Conservation (phyloP, 495 filamentous ascomycete species). For the Talaromyces borbonicus region DNA sequence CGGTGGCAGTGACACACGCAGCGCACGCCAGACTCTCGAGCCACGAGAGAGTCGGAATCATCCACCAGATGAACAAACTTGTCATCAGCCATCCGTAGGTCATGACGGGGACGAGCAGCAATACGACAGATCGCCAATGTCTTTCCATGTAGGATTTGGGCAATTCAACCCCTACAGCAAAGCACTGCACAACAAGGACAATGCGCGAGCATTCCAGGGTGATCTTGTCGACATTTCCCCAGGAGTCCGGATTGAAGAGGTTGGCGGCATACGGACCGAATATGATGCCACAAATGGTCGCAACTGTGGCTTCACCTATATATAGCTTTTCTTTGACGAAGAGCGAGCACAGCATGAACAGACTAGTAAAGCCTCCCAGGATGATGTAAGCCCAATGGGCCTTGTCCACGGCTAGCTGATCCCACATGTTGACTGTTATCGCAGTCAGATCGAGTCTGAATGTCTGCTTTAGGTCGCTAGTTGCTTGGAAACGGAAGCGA, state of each 20-base stretch:
- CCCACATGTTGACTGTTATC: slow-evolving; percentile 55
- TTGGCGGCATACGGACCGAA: slow-evolving; percentile 94
- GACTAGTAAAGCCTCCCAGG: slow-evolving; percentile 89
- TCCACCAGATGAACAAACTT: slow-evolving; percentile 94
- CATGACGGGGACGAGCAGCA: slow-evolving; percentile 93
- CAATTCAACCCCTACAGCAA: slow-evolving; percentile 97
- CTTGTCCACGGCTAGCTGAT: slow-evolving; percentile 84
- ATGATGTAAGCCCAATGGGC: slow-evolving; percentile 98
- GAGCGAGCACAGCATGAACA: slow-evolving; percentile 97
- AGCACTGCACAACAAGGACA: slow-evolving; percentile 97
- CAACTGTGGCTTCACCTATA: slow-evolving; percentile 96
- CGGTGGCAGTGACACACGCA: slow-evolving; percentile 94
- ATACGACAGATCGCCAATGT: slow-evolving; percentile 88
- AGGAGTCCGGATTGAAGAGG: slow-evolving; percentile 72
- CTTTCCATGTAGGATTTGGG: slow-evolving; percentile 96
- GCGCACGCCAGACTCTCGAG: slow-evolving; percentile 78
- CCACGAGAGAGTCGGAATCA: slow-evolving; percentile 75
- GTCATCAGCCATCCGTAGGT: slow-evolving; percentile 93
- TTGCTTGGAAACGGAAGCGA: too few species aligned
- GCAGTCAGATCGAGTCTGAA: neutral
- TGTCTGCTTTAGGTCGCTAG: too few species aligned
- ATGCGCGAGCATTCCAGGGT: slow-evolving; percentile 96
- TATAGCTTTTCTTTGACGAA: slow-evolving; percentile 98
- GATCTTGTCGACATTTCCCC: slow-evolving; percentile 92
- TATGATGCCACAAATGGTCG: slow-evolving; percentile 91